A percentile compares a stretch with the other conserved stretches of the same genome.
Evolutionary conservation across 345 rosid genomes (phyloP).

Genomic region (Linum trigynum): DNA sequence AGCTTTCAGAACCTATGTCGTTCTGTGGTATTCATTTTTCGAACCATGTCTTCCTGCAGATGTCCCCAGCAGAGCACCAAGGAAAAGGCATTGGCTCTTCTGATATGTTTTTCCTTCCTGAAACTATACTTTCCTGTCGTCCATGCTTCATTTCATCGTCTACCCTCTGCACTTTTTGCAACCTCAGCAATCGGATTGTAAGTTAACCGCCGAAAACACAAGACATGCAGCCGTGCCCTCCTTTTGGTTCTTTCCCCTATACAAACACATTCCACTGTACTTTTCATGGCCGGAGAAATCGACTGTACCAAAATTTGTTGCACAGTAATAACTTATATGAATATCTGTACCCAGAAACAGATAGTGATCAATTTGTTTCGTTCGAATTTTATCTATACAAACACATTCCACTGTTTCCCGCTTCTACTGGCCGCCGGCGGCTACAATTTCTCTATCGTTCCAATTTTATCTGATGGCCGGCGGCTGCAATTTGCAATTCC

Average conservation of each 20-base stretch:
- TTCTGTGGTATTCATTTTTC: not conserved
- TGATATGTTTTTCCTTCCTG: slow-evolving; percentile 5
- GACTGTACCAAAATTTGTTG: not conserved
- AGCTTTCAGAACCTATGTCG: not conserved
- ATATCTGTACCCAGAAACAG: not conserved
- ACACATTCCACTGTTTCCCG: not conserved
- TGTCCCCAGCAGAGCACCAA: slow-evolving; percentile 58
- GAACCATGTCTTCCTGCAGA: slow-evolving; percentile 30
- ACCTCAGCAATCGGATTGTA: no score
- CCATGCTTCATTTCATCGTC: no score
- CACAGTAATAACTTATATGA: not conserved
- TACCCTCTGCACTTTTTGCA: no score
- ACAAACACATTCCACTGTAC: not conserved
- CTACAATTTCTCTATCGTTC: no score
- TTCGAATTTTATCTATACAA: no score
- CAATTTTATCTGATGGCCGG: no score
- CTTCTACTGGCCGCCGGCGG: not conserved
- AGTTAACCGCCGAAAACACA: not conserved
- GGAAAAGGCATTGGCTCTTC: slow-evolving; percentile 77
- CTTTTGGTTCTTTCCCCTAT: not conserved
- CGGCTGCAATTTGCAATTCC: not conserved
- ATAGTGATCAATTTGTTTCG: not conserved
- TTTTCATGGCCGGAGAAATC: not conserved
- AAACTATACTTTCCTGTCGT: not conserved
- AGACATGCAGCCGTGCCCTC: not conserved